Conservation (phyloP, 495 filamentous ascomycete genomes). For the Annulohypoxylon maeteangense region DNA sequence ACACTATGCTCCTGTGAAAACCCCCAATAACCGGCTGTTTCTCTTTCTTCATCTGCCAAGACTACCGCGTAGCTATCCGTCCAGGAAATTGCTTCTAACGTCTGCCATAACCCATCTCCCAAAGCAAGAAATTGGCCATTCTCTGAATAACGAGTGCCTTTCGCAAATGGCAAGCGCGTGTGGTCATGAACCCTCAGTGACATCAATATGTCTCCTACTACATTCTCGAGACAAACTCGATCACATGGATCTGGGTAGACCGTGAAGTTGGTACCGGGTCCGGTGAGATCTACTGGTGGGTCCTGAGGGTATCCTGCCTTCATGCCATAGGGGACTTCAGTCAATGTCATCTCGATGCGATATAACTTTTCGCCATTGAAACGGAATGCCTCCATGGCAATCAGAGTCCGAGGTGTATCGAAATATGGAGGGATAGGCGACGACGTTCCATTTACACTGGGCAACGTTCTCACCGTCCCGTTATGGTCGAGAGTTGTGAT, state of each 20-base stretch:
- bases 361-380: conserved; percentile 42
- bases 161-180: conserved; percentile 43
- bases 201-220: conserved; percentile 42
- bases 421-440: conserved; percentile 45
- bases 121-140: conserved; percentile 49
- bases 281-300: conserved; percentile 23
- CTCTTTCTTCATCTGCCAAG: conserved; percentile 40
- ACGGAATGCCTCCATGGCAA: conserved; percentile 41
- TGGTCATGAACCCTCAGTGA: conserved; percentile 39
- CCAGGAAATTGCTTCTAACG: conserved; percentile 39
- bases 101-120: conserved; percentile 48
- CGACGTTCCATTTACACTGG: conserved; percentile 39
- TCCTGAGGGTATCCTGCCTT: conserved; percentile 31
- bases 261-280: conserved; percentile 31
- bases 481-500: conserved; percentile 46
- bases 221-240: conserved; percentile 41
- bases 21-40: conserved; percentile 44
- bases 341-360: conserved; percentile 44
- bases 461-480: conserved; percentile 40
- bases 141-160: conserved; percentile 44
- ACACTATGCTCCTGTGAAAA: conserved; percentile 39
- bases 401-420: conserved; percentile 42
- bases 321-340: conserved; percentile 43
- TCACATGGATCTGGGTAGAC: conserved; percentile 32
- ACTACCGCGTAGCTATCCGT: conserved; percentile 39